Evolutionary conservation across 2,329 filamentous ascomycete genomes (phyloP).

Genomic region (Scopulariopsis brevicaulis): DNA sequence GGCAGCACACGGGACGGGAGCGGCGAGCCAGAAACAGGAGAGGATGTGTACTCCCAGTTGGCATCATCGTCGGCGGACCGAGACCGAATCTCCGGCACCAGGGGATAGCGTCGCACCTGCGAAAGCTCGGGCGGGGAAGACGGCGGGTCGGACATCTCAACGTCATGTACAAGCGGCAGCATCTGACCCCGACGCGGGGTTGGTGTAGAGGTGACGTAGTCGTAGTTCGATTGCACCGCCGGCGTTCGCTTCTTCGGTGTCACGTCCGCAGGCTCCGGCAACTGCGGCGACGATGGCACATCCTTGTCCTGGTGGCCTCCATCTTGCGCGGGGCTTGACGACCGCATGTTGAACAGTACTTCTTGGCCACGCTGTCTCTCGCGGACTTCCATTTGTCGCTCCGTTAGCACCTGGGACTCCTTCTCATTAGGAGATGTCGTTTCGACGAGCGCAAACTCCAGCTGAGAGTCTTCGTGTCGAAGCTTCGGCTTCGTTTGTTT

Average conservation of each 20-base stretch:
- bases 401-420: constrained; percentile 67
- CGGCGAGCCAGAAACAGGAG: constrained; percentile 33
- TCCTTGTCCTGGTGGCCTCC: background rate
- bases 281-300: constrained; percentile 9
- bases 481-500: constrained; percentile 33
- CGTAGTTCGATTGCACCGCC: constrained; percentile 27
- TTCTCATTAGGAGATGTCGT: constrained; percentile 38
- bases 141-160: constrained; percentile 38
- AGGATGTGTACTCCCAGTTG: constrained; percentile 47
- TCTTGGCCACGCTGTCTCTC: constrained; percentile 59
- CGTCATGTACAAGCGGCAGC: constrained; percentile 32
- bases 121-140: constrained; percentile 43
- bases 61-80: constrained; percentile 27
- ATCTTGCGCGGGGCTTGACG: background rate
- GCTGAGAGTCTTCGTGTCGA: constrained; percentile 73
- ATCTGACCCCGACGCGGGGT: constrained; percentile 46
- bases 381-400: constrained; percentile 67
- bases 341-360: background rate
- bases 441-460: constrained; percentile 62
- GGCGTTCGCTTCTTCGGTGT: constrained; percentile 29
- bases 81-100: constrained; percentile 39
- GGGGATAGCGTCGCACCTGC: constrained; percentile 32
- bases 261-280: constrained; percentile 5
- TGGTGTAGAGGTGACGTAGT: constrained; percentile 47
- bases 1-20: constrained; percentile 7